Conservation (phyloP, 306 rosid genomes). For the Quillaja saponaria region DNA sequence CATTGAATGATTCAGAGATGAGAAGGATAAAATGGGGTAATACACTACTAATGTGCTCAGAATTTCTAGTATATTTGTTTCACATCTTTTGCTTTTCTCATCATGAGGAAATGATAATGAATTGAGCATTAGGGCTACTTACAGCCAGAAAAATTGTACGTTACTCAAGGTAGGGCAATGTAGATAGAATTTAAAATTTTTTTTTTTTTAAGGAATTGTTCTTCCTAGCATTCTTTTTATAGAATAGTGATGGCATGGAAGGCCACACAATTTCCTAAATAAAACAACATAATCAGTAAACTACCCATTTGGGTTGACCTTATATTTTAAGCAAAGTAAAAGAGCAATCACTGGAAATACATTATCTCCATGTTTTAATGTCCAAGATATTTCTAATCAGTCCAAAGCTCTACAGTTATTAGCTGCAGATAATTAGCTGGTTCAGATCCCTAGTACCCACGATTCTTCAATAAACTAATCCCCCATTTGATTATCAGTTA, state of each 20-base stretch:
- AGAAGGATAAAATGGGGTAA: too few species aligned
- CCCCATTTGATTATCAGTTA: constrained; percentile 17
- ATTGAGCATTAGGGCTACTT: too few species aligned
- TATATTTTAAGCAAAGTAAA: constrained; percentile 33
- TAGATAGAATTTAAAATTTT: too few species aligned
- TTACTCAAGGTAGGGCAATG: too few species aligned
- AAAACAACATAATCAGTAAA: constrained; percentile 12
- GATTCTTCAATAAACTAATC: constrained; percentile 45
- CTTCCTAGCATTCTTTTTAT: neutral
- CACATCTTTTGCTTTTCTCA: too few species aligned
- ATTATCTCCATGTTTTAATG: constrained; percentile 81
- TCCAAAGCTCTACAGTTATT: constrained; percentile 71
- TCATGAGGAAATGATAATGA: too few species aligned
- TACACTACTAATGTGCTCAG: too few species aligned
- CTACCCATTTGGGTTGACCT: constrained; percentile 57
- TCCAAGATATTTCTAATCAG: constrained; percentile 52
- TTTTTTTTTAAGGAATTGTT: neutral
- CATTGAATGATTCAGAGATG: too few species aligned
- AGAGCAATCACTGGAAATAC: constrained; percentile 51
- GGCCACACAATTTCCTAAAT: neutral
- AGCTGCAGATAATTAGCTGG: constrained; percentile 64
- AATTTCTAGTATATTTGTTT: too few species aligned
- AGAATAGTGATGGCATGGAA: constrained; percentile 1
- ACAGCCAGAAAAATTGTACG: too few species aligned
- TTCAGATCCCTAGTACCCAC: constrained; percentile 73